phyloP scores from a whole-genome alignment of 106 monocot species.

The Dendrobium catenatum region DNA sequence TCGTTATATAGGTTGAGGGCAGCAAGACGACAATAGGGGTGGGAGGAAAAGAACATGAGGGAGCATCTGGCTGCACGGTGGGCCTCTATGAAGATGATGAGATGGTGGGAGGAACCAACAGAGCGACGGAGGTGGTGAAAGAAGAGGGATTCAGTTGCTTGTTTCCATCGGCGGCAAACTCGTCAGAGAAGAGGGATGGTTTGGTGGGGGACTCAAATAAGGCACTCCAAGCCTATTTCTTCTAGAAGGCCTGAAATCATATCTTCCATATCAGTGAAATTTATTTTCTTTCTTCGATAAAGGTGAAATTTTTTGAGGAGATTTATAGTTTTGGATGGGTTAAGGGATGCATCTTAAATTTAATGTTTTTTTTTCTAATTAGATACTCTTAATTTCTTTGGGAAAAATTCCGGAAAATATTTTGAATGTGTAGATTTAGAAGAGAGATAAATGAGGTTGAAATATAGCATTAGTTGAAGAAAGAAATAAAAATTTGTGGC shows the following conservation, averaged over 20 bases:
- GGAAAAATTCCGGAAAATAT: no score
- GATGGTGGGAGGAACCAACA: slow-evolving; percentile 2
- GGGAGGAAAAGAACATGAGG: not conserved
- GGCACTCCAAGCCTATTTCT: slow-evolving; percentile 52
- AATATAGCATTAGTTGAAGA: no score
- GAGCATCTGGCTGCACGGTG: slow-evolving; percentile 5
- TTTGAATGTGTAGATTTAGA: no score
- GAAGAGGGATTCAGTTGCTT: slow-evolving; percentile 22
- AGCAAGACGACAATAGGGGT: slow-evolving; percentile 16
- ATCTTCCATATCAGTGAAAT: no score
- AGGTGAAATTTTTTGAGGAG: no score
- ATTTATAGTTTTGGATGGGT: no score
- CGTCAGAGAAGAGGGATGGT: slow-evolving; percentile 17
- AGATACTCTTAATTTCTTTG: no score
- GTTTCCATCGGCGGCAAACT: slow-evolving; percentile 39
- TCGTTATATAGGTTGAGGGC: slow-evolving; percentile 19
- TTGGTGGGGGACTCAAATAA: slow-evolving; percentile 31
- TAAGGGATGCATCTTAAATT: no score
- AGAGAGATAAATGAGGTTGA: no score
- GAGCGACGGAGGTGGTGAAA: slow-evolving; percentile 36
- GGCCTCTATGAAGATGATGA: slow-evolving; percentile 30
- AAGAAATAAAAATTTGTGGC: no score
- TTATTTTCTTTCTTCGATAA: no score
- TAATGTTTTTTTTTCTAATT: no score
- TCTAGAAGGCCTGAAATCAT: slow-evolving; percentile 52